Base-by-base conservation (phyloP, 768 basidiomycete genomes). In the Tricholoma furcatifolium region DNA sequence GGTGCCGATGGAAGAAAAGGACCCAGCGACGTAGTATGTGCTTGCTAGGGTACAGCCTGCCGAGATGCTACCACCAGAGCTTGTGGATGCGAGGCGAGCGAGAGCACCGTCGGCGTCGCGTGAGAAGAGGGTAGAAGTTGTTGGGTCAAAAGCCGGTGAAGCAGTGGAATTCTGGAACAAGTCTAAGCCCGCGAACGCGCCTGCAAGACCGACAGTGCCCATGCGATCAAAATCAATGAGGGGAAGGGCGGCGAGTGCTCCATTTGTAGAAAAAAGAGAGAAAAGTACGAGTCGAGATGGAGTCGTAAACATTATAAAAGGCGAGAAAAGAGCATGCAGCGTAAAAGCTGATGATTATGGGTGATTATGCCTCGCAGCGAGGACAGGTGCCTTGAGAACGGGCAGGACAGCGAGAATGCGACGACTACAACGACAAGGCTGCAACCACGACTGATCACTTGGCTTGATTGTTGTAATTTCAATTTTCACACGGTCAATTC, bases 131-230 rank as follows among this genome's bases (percentile, higher is more conserved):
- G 91, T 87, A 12, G 90, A 81, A 43, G 82, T 78, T 2, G 85
- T 74, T 23, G 90, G 75, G 68, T 93, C 85, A 67, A 88, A 86
- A 31, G 83, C 64, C 60, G 80, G 64, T 43, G 79, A 61, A 24
- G 62, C 53, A 32, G 71, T 64, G 30, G 81, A 68, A 53, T 80
- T 81, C 64, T 83, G 73, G 76, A 88, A 86, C 53, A 94, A 64
- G 64, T 87, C 88, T 56, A 99, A 74, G 41, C 94, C 96, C 20
- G 88, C 81, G 65, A 98, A 99, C 31, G 89, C 78, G 52, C 96
- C 96, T 23, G 87, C 85, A 38, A 98, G 77, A 51, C 85, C 93
- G 45, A 98, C 93, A 50, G 79, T 85, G 58, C 96, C 96, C 91
- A 99, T 95, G 48, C 88, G 85, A 63, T 78, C 65, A 59, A 76